Evolutionary conservation across 2,329 filamentous ascomycete genomes (phyloP), one percentile per base, ranked within the genome.

Genomic region (Diatrype stigma): DNA sequence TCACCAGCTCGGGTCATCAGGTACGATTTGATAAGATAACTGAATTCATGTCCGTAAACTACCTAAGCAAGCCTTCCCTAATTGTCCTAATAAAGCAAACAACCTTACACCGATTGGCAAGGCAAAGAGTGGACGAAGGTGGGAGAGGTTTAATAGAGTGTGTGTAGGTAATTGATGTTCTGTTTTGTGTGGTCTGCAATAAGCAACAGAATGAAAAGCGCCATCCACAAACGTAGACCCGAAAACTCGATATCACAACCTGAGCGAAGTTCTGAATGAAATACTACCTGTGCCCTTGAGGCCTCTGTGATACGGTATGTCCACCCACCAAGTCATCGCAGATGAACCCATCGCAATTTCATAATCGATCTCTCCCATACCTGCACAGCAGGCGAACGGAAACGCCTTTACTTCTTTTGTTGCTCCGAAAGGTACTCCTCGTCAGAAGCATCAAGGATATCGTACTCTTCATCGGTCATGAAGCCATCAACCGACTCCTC

Each of bases 381-480:
- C 42, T 45, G 19, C 37, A 50, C 40, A 42, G 35, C 45, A 30
- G 26, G 26, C 26, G 6, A 10, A 10, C 26, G 6, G 26, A 30
- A 30, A 34, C 26, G n/a, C 26, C 26, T 30, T 10, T 30, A 30
- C 26, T 30, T 62, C 26, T 70, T 72, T 60, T 75, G 70, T 64
- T 79, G 75, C 62, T 82, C 82, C 55, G 79, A 78, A 47, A 83
- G 68, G 59, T 81, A 87, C 67, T 97, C 93, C 69, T 96, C 89
- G 60, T 97, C 93, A 52, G 90, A 96, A 42, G 91, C 93, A 73
- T 96, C 91, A 44, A 97, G 83, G 58, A 97, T 92, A 64, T 99
- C 94, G 69, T 97, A 99, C 73, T 99, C 94, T 69, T 97, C 94
- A 57, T 99, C 94, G 0, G 94, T 97, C 77, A 96, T 73, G 77